Evolutionary conservation across 2,329 filamentous ascomycete species (phyloP), one percentile per base, ranked within the genome.

Genomic region (Chaetomiaceae sp.): DNA sequence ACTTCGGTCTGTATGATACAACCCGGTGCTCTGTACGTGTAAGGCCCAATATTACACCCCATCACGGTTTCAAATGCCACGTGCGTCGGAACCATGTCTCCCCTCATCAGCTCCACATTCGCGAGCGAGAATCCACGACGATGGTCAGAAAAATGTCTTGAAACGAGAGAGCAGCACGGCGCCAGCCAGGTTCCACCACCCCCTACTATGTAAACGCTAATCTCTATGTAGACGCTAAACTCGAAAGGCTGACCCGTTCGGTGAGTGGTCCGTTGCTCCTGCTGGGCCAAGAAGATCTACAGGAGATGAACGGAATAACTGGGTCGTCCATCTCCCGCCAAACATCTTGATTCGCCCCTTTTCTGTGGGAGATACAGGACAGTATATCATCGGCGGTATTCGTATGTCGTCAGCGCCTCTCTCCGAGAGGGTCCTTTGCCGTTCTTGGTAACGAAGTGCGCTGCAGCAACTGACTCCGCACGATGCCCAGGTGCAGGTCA

Each of bases 341-440:
- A 27, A 14, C 5, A 7, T 29, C 23, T 4, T 32, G 27, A 20
- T 44, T 30, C 42, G 30, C 27, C 16, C 27, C 41, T 44, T 21
- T 32, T 40, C 10, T 13, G 5, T 33, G 4, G 30, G 13, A 13
- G 5, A 4, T 11, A 6, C 9, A 33, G 13, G 14, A 14, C 30
- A 33, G 30, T 33, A 33, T 9, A 6, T 14, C 9, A 33, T 4
- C 30, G 5, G 8, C n/a, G 7, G 21, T 27, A 11, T 20, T n/a
- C 38, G 38, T n/a, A 48, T 55, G 43, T 51, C 53, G 53, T 55
- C 48, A 52, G 38, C 41, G 44, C 23, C 34, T 44, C 33, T n/a
- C 51, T 33, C 30, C 11, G n/a, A 20, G 37, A 6, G 5, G 8
- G 4, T 14, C 4, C 5, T 27, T 36, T 49, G 4, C 38, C 47